These are phyloP conservation scores for Laetiporus sulphureus DNA, from an alignment of 1,284 basidiomycete species.

Conservation along the genomic window DNA sequence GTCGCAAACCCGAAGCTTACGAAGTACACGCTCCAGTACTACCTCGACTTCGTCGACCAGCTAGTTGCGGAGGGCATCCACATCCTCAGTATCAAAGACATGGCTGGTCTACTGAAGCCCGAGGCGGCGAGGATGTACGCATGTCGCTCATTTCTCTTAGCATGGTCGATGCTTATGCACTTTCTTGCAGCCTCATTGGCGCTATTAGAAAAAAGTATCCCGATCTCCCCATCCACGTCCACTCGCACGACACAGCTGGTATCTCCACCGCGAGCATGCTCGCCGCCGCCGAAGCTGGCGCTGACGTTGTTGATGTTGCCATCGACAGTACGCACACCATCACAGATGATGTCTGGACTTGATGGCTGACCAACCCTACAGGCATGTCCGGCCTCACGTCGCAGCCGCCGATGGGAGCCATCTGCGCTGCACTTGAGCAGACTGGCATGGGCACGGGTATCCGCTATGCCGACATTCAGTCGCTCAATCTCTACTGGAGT, in stretches of 20 bases:
- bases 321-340: slow-evolving; percentile 77
- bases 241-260: slow-evolving; percentile 99
- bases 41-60: slow-evolving; percentile 93
- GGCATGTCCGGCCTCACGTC: slow-evolving; percentile 98
- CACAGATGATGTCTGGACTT: too few species aligned
- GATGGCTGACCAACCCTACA: slow-evolving; percentile 22
- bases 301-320: slow-evolving; percentile 97
- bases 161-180: slow-evolving; percentile 4
- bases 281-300: slow-evolving; percentile 91
- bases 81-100: slow-evolving; percentile 98
- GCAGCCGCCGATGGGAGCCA: slow-evolving; percentile 97
- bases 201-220: slow-evolving; percentile 95
- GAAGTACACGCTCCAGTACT: slow-evolving; percentile 98
- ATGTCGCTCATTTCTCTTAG: not conserved
- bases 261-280: slow-evolving; percentile 97
- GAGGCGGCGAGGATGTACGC: slow-evolving; percentile 82
- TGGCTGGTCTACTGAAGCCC: slow-evolving; percentile 98
- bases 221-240: slow-evolving; percentile 97
- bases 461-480: slow-evolving; percentile 95
- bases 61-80: slow-evolving; percentile 96
- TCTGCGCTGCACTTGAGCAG: slow-evolving; percentile 93
- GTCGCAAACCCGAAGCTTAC: slow-evolving; percentile 92
- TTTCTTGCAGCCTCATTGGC: slow-evolving; percentile 67
- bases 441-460: slow-evolving; percentile 94
- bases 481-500: slow-evolving; percentile 97